Conservation (phyloP, 2,329 filamentous ascomycete genomes). For the Eurotiales sp. region DNA sequence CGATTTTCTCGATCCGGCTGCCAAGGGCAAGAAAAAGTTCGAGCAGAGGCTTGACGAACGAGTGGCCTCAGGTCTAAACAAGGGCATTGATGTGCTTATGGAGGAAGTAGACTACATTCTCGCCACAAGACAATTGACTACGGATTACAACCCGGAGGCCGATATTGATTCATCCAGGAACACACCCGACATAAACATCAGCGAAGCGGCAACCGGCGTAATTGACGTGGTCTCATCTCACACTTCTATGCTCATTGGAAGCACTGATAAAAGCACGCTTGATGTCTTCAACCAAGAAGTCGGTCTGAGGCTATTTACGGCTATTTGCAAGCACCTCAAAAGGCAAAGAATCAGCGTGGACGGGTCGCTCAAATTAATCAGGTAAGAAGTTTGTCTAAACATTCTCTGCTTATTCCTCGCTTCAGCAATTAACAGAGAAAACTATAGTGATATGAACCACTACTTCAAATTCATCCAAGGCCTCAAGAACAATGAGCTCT, state of each 20-base stretch:
- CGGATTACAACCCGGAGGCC: conserved; percentile 78
- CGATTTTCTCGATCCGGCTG: conserved; percentile 88
- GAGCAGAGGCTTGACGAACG: conserved; percentile 98
- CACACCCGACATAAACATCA: conserved; percentile 59
- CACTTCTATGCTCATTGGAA: conserved; percentile 87
- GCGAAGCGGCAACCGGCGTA: conserved; percentile 71
- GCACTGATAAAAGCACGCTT: conserved; percentile 95
- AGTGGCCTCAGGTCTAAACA: conserved; percentile 91
- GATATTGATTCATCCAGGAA: conserved; percentile 31
- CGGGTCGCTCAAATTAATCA: conserved; percentile 86
- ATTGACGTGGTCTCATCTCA: conserved; percentile 84
- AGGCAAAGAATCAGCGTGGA: conserved; percentile 86
- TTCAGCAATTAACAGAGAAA: not conserved
- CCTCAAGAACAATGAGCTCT: conserved; percentile 75
- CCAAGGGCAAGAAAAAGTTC: conserved; percentile 95
- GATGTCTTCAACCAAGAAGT: conserved; percentile 99
- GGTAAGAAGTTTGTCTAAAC: conserved; percentile 46
- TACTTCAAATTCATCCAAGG: conserved; percentile 82
- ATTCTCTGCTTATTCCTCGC: not conserved
- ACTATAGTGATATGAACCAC: conserved; percentile 78
- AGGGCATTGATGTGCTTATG: conserved; percentile 97
- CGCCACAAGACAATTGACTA: conserved; percentile 77
- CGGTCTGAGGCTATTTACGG: conserved; percentile 83
- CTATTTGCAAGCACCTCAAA: conserved; percentile 95
- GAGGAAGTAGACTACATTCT: conserved; percentile 96